Conservation (phyloP, 2,329 filamentous ascomycete genomes). For the Penicillium capsulatum region DNA sequence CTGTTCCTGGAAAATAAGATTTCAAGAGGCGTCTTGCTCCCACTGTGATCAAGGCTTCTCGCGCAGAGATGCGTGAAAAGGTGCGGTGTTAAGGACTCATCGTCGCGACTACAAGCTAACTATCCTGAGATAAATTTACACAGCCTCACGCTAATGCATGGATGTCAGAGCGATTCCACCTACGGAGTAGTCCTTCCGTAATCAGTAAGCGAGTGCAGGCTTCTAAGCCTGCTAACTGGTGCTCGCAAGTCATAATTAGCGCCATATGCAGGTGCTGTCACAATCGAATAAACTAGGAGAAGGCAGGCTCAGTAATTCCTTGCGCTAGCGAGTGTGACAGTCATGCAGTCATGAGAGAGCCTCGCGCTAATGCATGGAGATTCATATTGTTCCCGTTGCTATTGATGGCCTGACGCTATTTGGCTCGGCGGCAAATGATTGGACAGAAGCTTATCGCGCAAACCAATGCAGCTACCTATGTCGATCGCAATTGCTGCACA, state of each 20-base stretch:
- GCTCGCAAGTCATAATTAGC: neutral
- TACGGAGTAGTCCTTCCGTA: neutral
- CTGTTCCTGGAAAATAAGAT: no score
- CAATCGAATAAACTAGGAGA: neutral
- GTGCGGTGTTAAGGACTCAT: neutral
- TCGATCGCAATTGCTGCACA: no score
- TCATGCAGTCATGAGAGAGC: no score
- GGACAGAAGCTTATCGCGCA: no score
- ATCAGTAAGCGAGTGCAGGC: neutral
- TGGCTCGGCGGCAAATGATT: no score
- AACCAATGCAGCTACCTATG: no score
- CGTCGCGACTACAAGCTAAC: neutral
- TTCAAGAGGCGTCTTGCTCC: no score
- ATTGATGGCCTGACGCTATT: no score
- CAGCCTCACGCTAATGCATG: neutral
- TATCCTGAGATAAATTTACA: neutral
- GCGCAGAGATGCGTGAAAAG: neutral
- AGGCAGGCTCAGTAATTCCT: slow-evolving; percentile 8
- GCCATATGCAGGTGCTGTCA: neutral
- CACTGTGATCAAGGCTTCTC: neutral
- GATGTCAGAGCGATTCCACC: neutral
- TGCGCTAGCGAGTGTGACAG: no score
- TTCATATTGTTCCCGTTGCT: no score
- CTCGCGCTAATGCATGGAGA: no score
- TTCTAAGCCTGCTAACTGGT: neutral